Conservation (phyloP, 2,329 filamentous ascomycete species). For the Fusarium anguioides region DNA sequence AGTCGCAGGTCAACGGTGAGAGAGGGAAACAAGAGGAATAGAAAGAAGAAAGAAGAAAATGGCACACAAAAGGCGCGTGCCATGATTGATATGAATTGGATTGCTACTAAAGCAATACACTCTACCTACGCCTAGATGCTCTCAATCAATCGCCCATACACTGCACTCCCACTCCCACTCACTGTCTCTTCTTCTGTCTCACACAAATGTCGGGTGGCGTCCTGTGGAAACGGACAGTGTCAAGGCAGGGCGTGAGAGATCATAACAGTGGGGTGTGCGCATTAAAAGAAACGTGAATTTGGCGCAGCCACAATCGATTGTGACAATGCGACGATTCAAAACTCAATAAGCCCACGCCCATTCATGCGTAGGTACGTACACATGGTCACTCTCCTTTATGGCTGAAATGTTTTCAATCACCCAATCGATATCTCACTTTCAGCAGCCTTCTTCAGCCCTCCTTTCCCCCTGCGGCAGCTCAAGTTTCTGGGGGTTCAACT, state of each 20-base stretch:
- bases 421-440: slow-evolving; percentile 14
- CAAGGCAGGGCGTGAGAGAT: slow-evolving; percentile 6
- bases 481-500: slow-evolving; percentile 28
- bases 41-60: slow-evolving; percentile 2
- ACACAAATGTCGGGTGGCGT: slow-evolving; percentile 25
- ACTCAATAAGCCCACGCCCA: slow-evolving; percentile 10
- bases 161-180: slow-evolving; percentile 7
- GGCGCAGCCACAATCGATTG: slow-evolving; percentile 24
- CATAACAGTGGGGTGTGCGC: neutral
- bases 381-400: slow-evolving; percentile 6
- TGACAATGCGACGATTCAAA: slow-evolving; percentile 26
- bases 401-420: slow-evolving; percentile 15
- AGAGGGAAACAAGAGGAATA: neutral
- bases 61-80: slow-evolving; percentile 18
- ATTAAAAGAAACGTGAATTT: slow-evolving; percentile 30
- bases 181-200: neutral
- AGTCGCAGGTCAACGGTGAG: neutral
- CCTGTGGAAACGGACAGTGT: slow-evolving; percentile 22
- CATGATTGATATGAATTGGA: slow-evolving; percentile 35
- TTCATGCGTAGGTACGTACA: neutral
- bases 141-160: slow-evolving; percentile 12
- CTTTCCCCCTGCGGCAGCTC: slow-evolving; percentile 40
- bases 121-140: slow-evolving; percentile 4
- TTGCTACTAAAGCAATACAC: slow-evolving; percentile 7
- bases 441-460: slow-evolving; percentile 23